A percentile compares a stretch with the other conserved stretches of the same genome.
Evolutionary conservation across 768 basidiomycete genomes (phyloP).

Genomic region (Lactarius sanguifluus): DNA sequence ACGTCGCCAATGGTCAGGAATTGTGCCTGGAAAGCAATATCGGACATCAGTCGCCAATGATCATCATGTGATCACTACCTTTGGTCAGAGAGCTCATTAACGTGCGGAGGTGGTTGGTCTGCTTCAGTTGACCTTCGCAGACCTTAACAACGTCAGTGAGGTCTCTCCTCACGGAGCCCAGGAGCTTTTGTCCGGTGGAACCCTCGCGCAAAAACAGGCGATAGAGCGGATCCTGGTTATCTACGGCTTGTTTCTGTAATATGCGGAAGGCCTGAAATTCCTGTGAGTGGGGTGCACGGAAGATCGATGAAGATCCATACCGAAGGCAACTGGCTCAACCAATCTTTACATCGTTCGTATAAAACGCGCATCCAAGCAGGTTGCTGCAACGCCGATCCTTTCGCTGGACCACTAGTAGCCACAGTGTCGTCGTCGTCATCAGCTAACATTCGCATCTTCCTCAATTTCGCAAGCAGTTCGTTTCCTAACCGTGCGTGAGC

Average conservation of each 20-base stretch:
- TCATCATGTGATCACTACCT: conserved; percentile 47
- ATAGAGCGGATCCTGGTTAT: conserved; percentile 81
- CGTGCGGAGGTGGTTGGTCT: conserved; percentile 93
- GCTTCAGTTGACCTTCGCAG: conserved; percentile 84
- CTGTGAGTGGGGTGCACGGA: conserved; percentile 25
- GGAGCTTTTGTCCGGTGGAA: conserved; percentile 72
- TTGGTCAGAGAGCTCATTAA: conserved; percentile 89
- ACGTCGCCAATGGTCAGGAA: conserved; percentile 83
- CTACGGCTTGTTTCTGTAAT: conserved; percentile 61
- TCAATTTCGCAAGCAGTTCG: conserved; percentile 77
- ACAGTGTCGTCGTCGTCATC: conserved; percentile 78
- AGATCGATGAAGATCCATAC: conserved; percentile 43
- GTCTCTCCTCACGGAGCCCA: conserved; percentile 79
- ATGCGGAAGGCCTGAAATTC: conserved; percentile 57
- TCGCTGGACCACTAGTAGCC: conserved; percentile 52
- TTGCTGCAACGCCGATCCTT: conserved; percentile 67
- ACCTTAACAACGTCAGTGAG: conserved; percentile 79
- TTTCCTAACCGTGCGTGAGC: conserved; percentile 52
- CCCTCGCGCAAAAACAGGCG: conserved; percentile 89
- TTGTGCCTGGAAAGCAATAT: conserved; percentile 57
- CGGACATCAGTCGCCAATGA: conserved; percentile 25
- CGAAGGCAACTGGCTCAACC: conserved; percentile 73
- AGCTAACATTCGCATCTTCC: conserved; percentile 87
- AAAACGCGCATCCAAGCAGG: conserved; percentile 95
- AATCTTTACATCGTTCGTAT: conserved; percentile 78